Base-by-base conservation (phyloP, 169 alveolate genomes). In the Cryptosporidium sp. region DNA sequence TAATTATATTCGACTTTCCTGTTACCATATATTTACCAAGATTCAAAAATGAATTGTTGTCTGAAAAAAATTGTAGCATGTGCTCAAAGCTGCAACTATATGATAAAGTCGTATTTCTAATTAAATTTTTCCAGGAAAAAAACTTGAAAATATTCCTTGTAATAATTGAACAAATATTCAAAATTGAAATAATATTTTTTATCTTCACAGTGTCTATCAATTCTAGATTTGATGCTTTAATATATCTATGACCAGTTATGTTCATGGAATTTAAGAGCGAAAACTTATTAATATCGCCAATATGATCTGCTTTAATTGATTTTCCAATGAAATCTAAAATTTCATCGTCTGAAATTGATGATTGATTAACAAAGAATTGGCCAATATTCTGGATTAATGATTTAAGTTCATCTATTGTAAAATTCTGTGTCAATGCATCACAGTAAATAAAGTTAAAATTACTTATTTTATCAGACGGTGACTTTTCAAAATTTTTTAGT, bases 1-100 rank as follows among this genome's bases (percentile, higher is more conserved):
- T 21, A 51, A 73, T 55, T 0, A 55, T 23, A 21, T 9, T 55
- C 18, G 37, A 10, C 21, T 73, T 73, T 4, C 51, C 33, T 3
- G 86, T n/a, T 73, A 50, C 31, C 43, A 73, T 16, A 58, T 73
- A 73, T 55, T 55, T 73, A 0, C 71, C 86, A 16, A 33, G 14
- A 51, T 73, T 52, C 31, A 73, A 73, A 37, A 73, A 37, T 3
- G 70, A 41, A 73, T 3, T 6, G 3, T 58, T 41, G 4, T 65
- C 71, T 21, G 41, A 37, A 33, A 52, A 73, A 26, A 33, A 73
- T 18, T 51, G 29, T 31, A 23, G 18, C 18, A 58, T 52, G 35
- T 55, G 0, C 16, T 29, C 43, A 52, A 51, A 8, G 7, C 26
- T 16, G 10, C 59, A 33, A 5, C 71, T 33, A 55, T 6, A 14